phyloP scores from a whole-genome alignment of 208 protist genomes.

The Leishmania major region DNA sequence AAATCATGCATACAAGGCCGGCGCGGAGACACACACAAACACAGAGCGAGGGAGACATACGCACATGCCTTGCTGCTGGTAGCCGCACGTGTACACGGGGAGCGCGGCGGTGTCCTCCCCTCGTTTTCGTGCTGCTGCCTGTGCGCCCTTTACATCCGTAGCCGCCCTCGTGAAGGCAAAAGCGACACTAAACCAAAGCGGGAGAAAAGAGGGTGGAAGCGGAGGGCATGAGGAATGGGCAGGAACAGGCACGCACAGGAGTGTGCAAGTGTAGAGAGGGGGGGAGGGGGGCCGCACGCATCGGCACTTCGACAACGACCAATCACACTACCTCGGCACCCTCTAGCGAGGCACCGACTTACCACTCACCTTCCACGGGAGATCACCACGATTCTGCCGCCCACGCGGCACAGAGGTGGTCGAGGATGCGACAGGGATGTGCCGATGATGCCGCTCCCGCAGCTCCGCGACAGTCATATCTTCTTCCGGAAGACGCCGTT shows the following conservation, averaged over 20 bases:
- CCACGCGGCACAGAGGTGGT: not conserved
- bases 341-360: slow-evolving; percentile 16
- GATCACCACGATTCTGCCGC: not conserved
- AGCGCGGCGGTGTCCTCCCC: not conserved
- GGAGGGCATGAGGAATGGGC: not conserved
- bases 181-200: not conserved
- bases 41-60: not conserved
- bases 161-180: not conserved
- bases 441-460: not conserved
- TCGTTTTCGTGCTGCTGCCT: not conserved
- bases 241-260: not conserved
- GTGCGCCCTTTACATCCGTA: not conserved
- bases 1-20: not conserved
- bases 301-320: not conserved
- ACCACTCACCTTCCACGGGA: not conserved
- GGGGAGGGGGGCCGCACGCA: not conserved
- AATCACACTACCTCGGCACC: not conserved
- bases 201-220: no score
- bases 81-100: not conserved
- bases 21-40: not conserved
- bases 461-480: slow-evolving; percentile 20
- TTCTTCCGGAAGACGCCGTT: slow-evolving; percentile 40
- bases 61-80: not conserved
- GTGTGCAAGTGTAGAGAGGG: not conserved
- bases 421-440: not conserved